A percentile compares a stretch with the other conserved stretches of the same genome.
Conservation (phyloP, 768 basidiomycete species). For the Rhizopogon sp. region DNA sequence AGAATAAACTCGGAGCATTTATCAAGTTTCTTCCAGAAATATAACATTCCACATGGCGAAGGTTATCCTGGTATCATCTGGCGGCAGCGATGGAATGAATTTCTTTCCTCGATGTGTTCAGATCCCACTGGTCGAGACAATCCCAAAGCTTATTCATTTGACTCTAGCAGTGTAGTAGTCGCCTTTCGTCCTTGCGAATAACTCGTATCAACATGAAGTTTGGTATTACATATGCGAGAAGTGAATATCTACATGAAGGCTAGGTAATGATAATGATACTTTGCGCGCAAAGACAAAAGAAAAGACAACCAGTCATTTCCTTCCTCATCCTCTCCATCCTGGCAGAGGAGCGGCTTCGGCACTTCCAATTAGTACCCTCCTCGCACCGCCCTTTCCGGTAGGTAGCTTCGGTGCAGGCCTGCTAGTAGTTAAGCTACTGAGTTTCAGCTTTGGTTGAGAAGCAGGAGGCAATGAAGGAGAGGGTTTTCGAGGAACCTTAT, state of each 20-base stretch:
- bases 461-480: constrained; percentile 16
- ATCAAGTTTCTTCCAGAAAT: no score
- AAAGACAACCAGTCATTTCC: not conserved
- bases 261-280: constrained; percentile 5
- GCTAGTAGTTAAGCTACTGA: not conserved
- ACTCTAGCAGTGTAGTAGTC: not conserved
- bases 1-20: no score
- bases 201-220: no score
- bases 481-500: constrained; percentile 27
- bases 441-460: constrained; percentile 10
- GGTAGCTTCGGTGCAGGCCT: constrained; percentile 26
- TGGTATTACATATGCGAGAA: not conserved
- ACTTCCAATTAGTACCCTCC: constrained; percentile 65
- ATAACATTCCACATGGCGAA: constrained; percentile 14
- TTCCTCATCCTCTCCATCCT: constrained; percentile 42
- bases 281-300: constrained; percentile 8
- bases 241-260: not conserved
- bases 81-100: constrained; percentile 25
- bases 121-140: constrained; percentile 40
- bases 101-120: constrained; percentile 30
- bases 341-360: constrained; percentile 53
- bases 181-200: not conserved
- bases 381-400: constrained; percentile 42
- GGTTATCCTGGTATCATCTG: constrained; percentile 31
- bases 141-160: not conserved